These are phyloP conservation scores for Gliomastix tumulicola DNA, from an alignment of 2,329 filamentous ascomycete species.

Conservation along the genomic window DNA sequence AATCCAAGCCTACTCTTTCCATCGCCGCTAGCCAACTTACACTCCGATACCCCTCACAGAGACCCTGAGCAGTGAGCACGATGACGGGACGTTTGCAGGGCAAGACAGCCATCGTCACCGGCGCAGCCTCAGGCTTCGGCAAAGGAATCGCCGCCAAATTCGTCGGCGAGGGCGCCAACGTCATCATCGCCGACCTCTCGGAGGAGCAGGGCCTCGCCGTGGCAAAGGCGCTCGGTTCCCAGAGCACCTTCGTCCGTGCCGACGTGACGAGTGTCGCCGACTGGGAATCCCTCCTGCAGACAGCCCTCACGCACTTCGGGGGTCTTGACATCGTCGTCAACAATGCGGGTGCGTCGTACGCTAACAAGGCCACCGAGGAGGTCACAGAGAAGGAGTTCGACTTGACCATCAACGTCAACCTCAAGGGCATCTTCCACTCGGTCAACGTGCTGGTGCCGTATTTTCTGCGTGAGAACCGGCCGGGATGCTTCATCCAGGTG, in stretches of 20 bases:
- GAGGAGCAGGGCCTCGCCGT: constrained; percentile 7
- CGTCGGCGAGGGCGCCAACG: constrained; percentile 1
- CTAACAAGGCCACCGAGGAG: constrained; percentile 3
- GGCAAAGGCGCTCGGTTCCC: constrained; percentile 7
- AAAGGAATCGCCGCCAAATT: constrained; percentile 2
- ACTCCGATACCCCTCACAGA: too few relatives aligned
- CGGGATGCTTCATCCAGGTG: constrained; percentile 4
- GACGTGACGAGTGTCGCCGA: constrained; percentile 4
- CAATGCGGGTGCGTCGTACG: constrained; percentile 3
- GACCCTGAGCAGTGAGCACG: constrained; percentile 6
- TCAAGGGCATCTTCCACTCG: constrained; percentile 5
- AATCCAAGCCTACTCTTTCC: too few relatives aligned
- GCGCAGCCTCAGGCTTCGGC: constrained; percentile 2
- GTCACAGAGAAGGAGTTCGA: constrained; percentile 5
- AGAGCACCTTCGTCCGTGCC: constrained; percentile 1
- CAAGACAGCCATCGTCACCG: constrained; percentile 3
- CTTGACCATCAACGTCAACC: constrained; percentile 5
- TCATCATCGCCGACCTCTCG: constrained; percentile 3
- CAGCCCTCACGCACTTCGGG: constrained; percentile 6
- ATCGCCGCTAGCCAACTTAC: too few relatives aligned
- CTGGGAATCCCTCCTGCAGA: constrained; percentile 7
- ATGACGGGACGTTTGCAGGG: constrained; percentile 4
- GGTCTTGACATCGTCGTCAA: constrained; percentile 2
- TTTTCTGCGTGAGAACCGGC: constrained; percentile 5
- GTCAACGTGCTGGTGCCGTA: constrained; percentile 23